Percentiles rank a stretch among this genome's conserved stretches.
Conservation (phyloP, 176 grass and related monocot species). For the Avena eriantha region DNA sequence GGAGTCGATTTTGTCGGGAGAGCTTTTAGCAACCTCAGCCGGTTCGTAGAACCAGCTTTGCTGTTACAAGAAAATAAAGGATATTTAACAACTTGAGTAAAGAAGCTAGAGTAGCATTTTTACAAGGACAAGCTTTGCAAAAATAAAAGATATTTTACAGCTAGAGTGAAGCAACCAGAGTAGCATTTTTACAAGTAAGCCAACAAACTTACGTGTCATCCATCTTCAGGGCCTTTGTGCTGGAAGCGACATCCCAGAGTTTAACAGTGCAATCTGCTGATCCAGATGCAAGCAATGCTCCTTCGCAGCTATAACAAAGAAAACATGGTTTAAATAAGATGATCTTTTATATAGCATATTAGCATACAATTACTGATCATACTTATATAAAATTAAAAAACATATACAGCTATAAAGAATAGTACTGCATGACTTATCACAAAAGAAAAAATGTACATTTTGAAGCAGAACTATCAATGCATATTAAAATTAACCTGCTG, state of each 20-base stretch:
- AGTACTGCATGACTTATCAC: background rate
- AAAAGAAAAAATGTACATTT: constrained; percentile 3
- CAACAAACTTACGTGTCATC: constrained; percentile 69
- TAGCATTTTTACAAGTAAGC: background rate
- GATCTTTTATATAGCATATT: background rate
- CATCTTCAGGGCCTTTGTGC: constrained; percentile 74
- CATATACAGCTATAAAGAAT: background rate
- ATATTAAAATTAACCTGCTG: background rate
- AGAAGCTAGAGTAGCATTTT: background rate
- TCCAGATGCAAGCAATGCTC: constrained; percentile 93
- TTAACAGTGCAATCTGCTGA: constrained; percentile 92
- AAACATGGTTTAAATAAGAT: background rate
- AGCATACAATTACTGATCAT: constrained; percentile 19
- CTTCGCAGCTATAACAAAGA: constrained; percentile 71
- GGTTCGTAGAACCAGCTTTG: constrained; percentile 67
- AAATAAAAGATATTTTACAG: background rate
- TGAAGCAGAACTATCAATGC: background rate
- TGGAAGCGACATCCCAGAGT: constrained; percentile 92
- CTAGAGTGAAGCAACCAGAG: background rate
- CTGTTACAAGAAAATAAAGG: constrained; percentile 44
- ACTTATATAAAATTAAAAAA: constrained; percentile 2
- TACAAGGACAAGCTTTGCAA: constrained; percentile 32
- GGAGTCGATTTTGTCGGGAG: constrained; percentile 93
- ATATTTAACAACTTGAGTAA: constrained; percentile 26
- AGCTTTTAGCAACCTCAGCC: constrained; percentile 76